Percentiles rank a stretch among this genome's conserved stretches.
Conservation (phyloP, 202 grass and related monocot species). For the Dendrocalamus latiflorus region DNA sequence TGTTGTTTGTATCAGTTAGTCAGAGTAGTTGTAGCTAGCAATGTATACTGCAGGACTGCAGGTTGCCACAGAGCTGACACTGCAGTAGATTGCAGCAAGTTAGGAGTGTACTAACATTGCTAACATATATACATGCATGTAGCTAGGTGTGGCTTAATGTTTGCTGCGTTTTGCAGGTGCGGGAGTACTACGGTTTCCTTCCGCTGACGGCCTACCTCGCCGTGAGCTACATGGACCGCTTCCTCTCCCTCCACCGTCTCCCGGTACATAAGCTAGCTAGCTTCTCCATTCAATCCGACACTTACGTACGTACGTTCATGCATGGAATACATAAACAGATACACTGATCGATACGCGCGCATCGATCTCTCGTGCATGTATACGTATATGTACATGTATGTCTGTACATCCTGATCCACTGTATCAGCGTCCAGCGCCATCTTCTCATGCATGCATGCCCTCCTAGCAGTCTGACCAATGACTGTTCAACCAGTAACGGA, state of each 20-base stretch:
- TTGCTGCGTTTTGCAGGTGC: conserved; percentile 33
- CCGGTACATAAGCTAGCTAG: conserved; percentile 34
- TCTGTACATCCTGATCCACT: too few species aligned
- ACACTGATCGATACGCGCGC: not conserved
- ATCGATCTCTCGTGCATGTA: too few species aligned
- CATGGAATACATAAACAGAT: not conserved
- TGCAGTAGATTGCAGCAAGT: not conserved
- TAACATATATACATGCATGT: not conserved
- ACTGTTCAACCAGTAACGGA: too few species aligned
- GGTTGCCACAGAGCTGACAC: not conserved
- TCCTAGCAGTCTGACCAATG: too few species aligned
- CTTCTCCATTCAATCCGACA: not conserved
- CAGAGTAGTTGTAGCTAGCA: not conserved
- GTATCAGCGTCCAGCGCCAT: too few species aligned
- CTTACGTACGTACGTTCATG: not conserved
- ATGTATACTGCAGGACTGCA: not conserved
- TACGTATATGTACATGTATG: too few species aligned
- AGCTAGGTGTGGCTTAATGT: not conserved
- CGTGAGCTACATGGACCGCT: conserved; percentile 80
- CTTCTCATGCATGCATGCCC: too few species aligned
- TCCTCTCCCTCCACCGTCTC: conserved; percentile 55
- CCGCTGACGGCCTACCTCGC: conserved; percentile 75
- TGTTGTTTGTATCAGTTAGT: not conserved
- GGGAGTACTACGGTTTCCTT: conserved; percentile 47
- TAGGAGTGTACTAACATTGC: not conserved